Evolutionary conservation across 2,329 filamentous ascomycete genomes (phyloP).

Genomic region (Fusarium compactum): DNA sequence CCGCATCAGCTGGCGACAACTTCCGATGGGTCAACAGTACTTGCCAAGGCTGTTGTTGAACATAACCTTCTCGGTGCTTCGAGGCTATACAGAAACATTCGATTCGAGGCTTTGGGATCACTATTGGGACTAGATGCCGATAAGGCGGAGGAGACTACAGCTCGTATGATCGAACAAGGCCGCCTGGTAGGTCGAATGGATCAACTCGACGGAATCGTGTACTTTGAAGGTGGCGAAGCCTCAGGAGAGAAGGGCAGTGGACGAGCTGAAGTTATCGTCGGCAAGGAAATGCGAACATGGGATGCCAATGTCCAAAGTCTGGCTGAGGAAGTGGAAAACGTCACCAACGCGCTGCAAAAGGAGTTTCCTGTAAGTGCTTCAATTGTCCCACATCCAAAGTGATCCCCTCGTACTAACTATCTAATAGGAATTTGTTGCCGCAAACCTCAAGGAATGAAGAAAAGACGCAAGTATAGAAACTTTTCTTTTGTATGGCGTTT

Average conservation of each 20-base stretch:
- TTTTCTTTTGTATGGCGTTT: conserved; percentile 43
- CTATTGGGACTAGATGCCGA: conserved; percentile 83
- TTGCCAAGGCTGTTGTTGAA: conserved; percentile 93
- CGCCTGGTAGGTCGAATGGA: conserved; percentile 90
- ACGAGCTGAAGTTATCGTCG: conserved; percentile 72
- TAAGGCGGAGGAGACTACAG: conserved; percentile 90
- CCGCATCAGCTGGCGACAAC: conserved; percentile 93
- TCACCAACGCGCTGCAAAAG: conserved; percentile 83
- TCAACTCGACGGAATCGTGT: conserved; percentile 89
- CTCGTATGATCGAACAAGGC: conserved; percentile 95
- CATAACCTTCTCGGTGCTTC: conserved; percentile 94
- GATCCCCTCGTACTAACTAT: conserved; percentile 18
- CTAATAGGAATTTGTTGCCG: conserved; percentile 66
- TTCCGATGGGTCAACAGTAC: conserved; percentile 89
- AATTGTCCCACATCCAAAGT: neutral
- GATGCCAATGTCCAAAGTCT: conserved; percentile 88
- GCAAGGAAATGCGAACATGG: conserved; percentile 84
- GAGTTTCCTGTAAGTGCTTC: conserved; percentile 74
- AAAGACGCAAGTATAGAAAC: conserved; percentile 30
- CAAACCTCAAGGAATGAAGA: conserved; percentile 59
- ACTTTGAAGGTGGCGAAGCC: conserved; percentile 82
- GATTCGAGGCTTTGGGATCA: conserved; percentile 78
- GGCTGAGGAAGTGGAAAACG: conserved; percentile 89
- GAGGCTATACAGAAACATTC: conserved; percentile 81
- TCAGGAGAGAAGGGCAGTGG: conserved; percentile 76